Conservation (phyloP, 306 rosid genomes). For the Castanospermum australe region DNA sequence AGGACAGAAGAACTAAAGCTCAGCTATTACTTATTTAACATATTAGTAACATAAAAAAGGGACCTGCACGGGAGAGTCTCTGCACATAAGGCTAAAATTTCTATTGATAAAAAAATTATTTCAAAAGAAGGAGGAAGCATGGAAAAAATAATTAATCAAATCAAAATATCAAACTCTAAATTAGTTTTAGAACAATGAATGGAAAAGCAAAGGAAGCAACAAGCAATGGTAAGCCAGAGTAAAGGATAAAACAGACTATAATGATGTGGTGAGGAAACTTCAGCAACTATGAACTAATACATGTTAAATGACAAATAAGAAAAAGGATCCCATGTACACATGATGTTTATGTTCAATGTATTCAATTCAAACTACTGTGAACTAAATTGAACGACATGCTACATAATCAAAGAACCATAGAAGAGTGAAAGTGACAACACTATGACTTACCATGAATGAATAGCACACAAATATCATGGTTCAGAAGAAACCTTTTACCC, state of each 20-base stretch:
- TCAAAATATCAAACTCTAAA: background rate
- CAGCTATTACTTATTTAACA: background rate
- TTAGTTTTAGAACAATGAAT: background rate
- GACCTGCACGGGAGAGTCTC: background rate
- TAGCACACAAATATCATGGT: background rate
- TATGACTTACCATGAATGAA: slow-evolving; percentile 17
- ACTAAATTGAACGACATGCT: background rate
- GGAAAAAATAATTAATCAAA: background rate
- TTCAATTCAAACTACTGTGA: background rate
- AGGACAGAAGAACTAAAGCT: background rate
- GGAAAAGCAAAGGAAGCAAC: background rate
- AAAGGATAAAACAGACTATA: background rate
- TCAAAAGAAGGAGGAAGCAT: background rate
- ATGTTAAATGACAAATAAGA: background rate
- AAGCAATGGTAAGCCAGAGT: background rate
- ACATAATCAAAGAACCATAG: background rate
- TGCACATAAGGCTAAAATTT: background rate
- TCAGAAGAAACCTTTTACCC: slow-evolving; percentile 12
- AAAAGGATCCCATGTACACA: background rate
- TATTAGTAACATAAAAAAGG: background rate
- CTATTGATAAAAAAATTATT: background rate
- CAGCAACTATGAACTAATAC: background rate
- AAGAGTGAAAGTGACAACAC: background rate
- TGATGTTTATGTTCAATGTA: background rate
- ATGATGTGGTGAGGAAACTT: background rate